phyloP scores from a whole-genome alignment of 495 filamentous ascomycete species.

The Poronia punctata region DNA sequence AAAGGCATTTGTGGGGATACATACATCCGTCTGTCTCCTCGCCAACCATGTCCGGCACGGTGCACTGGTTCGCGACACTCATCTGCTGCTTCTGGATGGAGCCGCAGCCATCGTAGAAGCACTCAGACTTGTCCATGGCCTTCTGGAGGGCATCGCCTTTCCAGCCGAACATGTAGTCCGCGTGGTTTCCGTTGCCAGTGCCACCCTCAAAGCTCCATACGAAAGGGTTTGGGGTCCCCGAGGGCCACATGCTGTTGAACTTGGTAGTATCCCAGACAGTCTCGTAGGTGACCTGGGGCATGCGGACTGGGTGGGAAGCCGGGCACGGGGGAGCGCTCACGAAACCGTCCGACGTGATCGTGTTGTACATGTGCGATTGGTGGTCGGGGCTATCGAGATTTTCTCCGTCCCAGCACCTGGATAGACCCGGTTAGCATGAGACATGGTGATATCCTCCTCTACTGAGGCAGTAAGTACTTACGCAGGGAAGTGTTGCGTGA shows the following conservation, averaged over 20 bases:
- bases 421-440: constrained; percentile 5
- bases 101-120: constrained; percentile 40
- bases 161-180: constrained; percentile 42
- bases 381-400: constrained; percentile 51
- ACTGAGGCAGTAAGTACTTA: constrained; percentile 18
- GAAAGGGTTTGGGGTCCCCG: constrained; percentile 38
- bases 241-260: constrained; percentile 40
- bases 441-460: not conserved
- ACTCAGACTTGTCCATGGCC: constrained; percentile 34
- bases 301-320: constrained; percentile 38
- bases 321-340: constrained; percentile 36
- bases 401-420: constrained; percentile 50
- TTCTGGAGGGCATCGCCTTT: constrained; percentile 37
- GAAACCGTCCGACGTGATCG: constrained; percentile 34
- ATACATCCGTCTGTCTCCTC: constrained; percentile 34
- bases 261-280: constrained; percentile 42
- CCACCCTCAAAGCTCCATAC: constrained; percentile 37
- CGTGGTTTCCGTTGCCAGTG: constrained; percentile 40
- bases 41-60: constrained; percentile 30
- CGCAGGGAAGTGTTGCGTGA: constrained; percentile 41
- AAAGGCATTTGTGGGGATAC: not conserved
- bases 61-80: constrained; percentile 35
- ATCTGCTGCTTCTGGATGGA: constrained; percentile 38
- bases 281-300: constrained; percentile 44
- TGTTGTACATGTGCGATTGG: constrained; percentile 44